A percentile compares a stretch with the other conserved stretches of the same genome.
Conservation (phyloP, 805 yeast species). For the Candida vaughaniae region DNA sequence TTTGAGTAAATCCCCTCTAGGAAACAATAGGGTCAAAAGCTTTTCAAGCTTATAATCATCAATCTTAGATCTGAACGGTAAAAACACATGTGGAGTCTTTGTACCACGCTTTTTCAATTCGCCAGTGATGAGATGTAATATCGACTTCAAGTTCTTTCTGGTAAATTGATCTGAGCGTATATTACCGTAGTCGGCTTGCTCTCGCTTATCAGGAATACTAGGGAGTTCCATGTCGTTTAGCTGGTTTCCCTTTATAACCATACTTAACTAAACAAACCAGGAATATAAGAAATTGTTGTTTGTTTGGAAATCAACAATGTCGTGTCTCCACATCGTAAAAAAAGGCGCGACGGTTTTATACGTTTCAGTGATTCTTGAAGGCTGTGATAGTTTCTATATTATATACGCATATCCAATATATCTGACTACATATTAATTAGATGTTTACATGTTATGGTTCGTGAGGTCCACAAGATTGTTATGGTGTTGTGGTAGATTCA, state of each 20-base stretch:
- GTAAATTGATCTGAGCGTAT: slow-evolving; percentile 43
- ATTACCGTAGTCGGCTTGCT: slow-evolving; percentile 6
- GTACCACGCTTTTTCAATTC: slow-evolving; percentile 71
- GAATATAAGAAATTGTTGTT: not conserved
- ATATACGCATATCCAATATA: no score
- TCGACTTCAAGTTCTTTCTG: slow-evolving; percentile 62
- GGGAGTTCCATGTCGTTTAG: slow-evolving; percentile 24
- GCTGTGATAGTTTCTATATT: no score
- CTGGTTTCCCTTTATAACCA: slow-evolving; percentile 7
- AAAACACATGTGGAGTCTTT: slow-evolving; percentile 67
- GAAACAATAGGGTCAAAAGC: slow-evolving; percentile 59
- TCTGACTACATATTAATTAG: no score
- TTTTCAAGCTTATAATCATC: slow-evolving; percentile 58
- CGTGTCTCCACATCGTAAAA: not conserved
- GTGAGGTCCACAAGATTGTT: slow-evolving; percentile 10
- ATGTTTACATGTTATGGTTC: slow-evolving; percentile 2
- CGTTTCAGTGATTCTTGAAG: no score
- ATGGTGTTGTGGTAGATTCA: slow-evolving; percentile 20
- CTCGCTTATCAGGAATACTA: slow-evolving; percentile 16
- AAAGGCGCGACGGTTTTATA: not conserved
- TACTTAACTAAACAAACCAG: not conserved
- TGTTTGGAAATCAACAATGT: slow-evolving; percentile 1
- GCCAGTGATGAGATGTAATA: slow-evolving; percentile 68
- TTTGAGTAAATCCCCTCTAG: slow-evolving; percentile 48
- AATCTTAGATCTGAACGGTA: slow-evolving; percentile 75